Evolutionary conservation across 768 basidiomycete genomes (phyloP).

Genomic region (Sarcodon sp.): DNA sequence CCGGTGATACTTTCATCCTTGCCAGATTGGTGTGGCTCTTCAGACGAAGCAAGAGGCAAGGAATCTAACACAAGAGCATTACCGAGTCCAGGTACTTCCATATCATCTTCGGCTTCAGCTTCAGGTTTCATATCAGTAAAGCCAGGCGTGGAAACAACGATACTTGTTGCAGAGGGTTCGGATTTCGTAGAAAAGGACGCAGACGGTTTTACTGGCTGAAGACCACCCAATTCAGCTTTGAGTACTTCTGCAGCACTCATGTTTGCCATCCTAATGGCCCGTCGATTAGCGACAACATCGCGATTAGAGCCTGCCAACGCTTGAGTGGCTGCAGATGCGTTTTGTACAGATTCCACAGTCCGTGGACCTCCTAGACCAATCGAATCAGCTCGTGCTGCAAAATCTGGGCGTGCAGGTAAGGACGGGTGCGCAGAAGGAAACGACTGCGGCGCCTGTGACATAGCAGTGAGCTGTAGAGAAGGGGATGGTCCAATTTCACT

Average conservation of each 20-base stretch:
- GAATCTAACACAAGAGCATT: constrained; percentile 1
- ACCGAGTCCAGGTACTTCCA: constrained; percentile 14
- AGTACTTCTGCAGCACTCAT: constrained; percentile 92
- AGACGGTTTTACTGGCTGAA: constrained; percentile 26
- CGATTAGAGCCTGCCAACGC: constrained; percentile 80
- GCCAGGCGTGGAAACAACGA: constrained; percentile 2
- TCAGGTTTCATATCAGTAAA: not conserved
- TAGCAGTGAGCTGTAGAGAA: constrained; percentile 32
- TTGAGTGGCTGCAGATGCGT: constrained; percentile 48
- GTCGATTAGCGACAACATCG: constrained; percentile 82
- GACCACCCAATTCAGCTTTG: constrained; percentile 74
- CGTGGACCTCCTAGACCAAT: constrained; percentile 60
- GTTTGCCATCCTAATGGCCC: constrained; percentile 89
- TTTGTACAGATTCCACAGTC: constrained; percentile 43
- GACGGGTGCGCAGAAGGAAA: constrained; percentile 35
- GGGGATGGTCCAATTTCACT: constrained; percentile 29
- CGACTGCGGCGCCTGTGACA: constrained; percentile 25
- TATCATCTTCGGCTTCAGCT: constrained; percentile 5
- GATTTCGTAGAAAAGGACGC: constrained; percentile 12
- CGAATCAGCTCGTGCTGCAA: constrained; percentile 67
- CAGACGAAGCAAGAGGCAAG: constrained; percentile 4
- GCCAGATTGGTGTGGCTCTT: constrained; percentile 5
- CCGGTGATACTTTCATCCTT: too few species aligned
- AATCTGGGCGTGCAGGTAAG: constrained; percentile 57
- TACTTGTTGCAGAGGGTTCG: constrained; percentile 4